phyloP scores from a whole-genome alignment of 148 eudicot species.

The Vaccinium vitisidaea region DNA sequence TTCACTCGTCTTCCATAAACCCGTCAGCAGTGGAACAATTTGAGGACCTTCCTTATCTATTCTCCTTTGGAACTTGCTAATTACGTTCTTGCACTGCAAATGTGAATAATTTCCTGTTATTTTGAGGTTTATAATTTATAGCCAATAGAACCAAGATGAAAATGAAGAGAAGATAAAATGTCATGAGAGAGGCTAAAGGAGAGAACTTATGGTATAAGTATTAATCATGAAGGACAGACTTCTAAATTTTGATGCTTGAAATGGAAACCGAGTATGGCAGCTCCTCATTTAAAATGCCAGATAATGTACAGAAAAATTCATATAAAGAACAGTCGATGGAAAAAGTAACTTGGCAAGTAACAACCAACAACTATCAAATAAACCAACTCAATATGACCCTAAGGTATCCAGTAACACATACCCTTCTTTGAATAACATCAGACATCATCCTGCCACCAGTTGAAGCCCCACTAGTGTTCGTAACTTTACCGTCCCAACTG shows the following conservation, averaged over 20 bases:
- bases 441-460: conserved; percentile 68
- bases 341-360: neutral
- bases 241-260: neutral
- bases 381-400: neutral
- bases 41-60: conserved; percentile 84
- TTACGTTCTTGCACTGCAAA: conserved; percentile 84
- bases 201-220: neutral
- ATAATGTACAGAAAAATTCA: neutral
- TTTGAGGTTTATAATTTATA: neutral
- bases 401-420: conserved; percentile 16
- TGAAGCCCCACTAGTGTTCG: conserved; percentile 35
- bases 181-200: neutral
- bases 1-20: conserved; percentile 78
- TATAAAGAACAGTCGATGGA: neutral
- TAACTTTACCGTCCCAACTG: conserved; percentile 54
- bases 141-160: conserved; percentile 4
- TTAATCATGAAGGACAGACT: neutral
- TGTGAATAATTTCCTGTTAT: conserved; percentile 11
- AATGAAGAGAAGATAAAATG: neutral
- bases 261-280: neutral
- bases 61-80: conserved; percentile 74
- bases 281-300: neutral
- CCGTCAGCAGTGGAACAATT: conserved; percentile 77
- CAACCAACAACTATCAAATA: neutral
- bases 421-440: conserved; percentile 68